phyloP scores from a whole-genome alignment of 2,329 filamentous ascomycete genomes.

The Penicillium sp. region DNA sequence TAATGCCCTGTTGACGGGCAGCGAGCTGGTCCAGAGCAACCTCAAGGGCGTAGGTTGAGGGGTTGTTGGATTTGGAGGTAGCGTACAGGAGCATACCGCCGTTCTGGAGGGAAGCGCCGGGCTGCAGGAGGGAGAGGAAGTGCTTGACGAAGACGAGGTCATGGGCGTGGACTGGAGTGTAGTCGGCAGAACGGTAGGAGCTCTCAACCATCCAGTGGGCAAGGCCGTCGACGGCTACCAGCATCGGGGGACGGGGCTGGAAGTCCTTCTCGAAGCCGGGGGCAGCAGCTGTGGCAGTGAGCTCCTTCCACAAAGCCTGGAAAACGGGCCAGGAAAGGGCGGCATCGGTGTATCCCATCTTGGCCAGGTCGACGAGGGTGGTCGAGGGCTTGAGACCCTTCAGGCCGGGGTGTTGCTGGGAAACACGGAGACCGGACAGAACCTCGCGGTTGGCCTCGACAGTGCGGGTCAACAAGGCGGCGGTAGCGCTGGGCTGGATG shows the following conservation, averaged over 20 bases:
- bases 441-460: constrained; percentile 69
- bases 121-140: constrained; percentile 68
- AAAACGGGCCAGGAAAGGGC: constrained; percentile 81
- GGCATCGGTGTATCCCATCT: constrained; percentile 68
- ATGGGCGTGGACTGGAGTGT: constrained; percentile 78
- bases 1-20: constrained; percentile 42
- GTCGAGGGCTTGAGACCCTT: constrained; percentile 59
- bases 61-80: constrained; percentile 70
- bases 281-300: constrained; percentile 55
- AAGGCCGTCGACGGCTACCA: constrained; percentile 77
- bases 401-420: constrained; percentile 58
- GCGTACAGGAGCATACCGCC: constrained; percentile 78
- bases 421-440: constrained; percentile 55
- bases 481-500: constrained; percentile 74
- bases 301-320: constrained; percentile 76
- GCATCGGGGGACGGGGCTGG: constrained; percentile 58
- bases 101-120: constrained; percentile 55
- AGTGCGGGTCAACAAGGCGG: constrained; percentile 72
- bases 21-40: constrained; percentile 59
- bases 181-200: constrained; percentile 71
- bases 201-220: constrained; percentile 77
- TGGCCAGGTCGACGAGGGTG: constrained; percentile 67
- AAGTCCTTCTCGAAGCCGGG: constrained; percentile 46
- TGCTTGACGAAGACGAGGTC: constrained; percentile 74
- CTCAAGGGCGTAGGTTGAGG: constrained; percentile 65